Base-by-base conservation (phyloP, 768 basidiomycete genomes). In the Cantharellus anzutake region DNA sequence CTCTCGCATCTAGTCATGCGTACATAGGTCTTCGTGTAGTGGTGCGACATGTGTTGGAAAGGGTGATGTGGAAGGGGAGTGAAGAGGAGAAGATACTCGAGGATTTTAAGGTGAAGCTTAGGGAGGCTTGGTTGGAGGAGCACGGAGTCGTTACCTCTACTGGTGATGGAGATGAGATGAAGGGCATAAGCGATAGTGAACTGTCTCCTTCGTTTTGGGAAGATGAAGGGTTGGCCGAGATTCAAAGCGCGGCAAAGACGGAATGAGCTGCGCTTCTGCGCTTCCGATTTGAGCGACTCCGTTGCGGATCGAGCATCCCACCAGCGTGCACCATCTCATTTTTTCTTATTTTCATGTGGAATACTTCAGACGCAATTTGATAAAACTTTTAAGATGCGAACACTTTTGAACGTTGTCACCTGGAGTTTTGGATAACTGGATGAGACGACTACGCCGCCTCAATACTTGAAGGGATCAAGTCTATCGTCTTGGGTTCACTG, bases 1-100 rank as follows among this genome's bases (percentile, higher is more conserved):
- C 90, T 1, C 76, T 97, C 44, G 76, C 79, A 3, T 82, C 90
- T n/a, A 86, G 83, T 51, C 94, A 98, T 68, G 84, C 77, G n/a
- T 94, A 83, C 71, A 73, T 91, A 60, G 62, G 90, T 42, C 66
- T 87, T 51, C 77, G 82, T 7, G 73, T 72, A 3, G 61, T 76
- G 11, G 78, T 90, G 42, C 73, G 84, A 29, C 84, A 82, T 64
- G 65, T 88, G 39, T 74, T 92, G 29, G 82, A 86, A 70, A 76
- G 80, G 65, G 70, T 83, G n/a, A 71, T 84, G 62, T 94, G 90
- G 91, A 74, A 76, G 55, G 82, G 80, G 1, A 83, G 83, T 61
- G 69, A 71, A 48, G 91, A 88, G 68, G 79, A 80, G 62, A 74
- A 74, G 59, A 75, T 77, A 65, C 71, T 76, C 44, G 77, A 82